phyloP scores from a whole-genome alignment of 2,329 filamentous ascomycete species.

The Alternaria sp. region DNA sequence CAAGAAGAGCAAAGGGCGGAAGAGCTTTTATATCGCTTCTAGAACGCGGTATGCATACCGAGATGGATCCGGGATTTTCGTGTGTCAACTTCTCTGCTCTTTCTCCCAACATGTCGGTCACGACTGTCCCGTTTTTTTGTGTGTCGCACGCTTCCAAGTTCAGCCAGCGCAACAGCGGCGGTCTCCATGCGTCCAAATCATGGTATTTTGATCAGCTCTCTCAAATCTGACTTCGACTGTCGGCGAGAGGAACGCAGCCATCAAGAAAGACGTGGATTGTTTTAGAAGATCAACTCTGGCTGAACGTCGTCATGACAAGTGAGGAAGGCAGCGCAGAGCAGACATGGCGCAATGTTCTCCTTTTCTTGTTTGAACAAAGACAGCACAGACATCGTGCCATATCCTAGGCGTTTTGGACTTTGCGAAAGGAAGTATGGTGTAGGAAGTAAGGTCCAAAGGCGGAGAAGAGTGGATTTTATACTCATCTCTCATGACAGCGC shows the following conservation, averaged over 20 bases:
- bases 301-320: not conserved
- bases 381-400: not conserved
- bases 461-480: not conserved
- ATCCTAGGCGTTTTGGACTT: rapidly evolving
- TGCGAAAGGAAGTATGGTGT: not conserved
- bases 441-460: not conserved
- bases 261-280: no score
- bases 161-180: not conserved
- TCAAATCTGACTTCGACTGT: not conserved
- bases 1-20: not conserved
- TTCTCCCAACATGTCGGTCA: not conserved
- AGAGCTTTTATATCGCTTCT: not conserved
- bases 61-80: rapidly evolving
- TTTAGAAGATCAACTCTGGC: not conserved
- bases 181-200: rapidly evolving
- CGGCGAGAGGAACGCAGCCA: not conserved
- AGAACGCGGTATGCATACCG: rapidly evolving
- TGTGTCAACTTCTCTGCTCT: not conserved
- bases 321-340: not conserved
- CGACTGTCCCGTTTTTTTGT: not conserved
- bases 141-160: not conserved
- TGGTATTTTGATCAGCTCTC: not conserved
- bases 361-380: not conserved
- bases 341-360: no score
- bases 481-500: not conserved